phyloP scores from a whole-genome alignment of 164 flowering plant species.

The Vitis rupestris region DNA sequence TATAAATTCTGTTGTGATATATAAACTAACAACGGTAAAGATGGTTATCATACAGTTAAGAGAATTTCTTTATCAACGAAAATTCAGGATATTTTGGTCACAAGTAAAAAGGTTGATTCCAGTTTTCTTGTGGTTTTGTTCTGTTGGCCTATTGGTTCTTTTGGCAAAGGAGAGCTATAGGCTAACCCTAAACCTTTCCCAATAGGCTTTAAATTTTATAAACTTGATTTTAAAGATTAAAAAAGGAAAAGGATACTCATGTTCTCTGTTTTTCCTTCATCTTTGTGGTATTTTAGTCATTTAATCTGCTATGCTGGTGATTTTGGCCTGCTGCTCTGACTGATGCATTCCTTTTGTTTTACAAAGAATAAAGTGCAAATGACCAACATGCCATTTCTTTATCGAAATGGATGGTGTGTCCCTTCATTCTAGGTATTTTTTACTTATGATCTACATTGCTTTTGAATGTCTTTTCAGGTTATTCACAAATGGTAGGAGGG shows the following conservation, averaged over 20 bases:
- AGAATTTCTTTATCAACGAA: conserved; percentile 5
- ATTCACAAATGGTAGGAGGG: conserved; percentile 9
- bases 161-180: conserved; percentile 18
- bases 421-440: conserved; percentile 3
- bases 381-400: not conserved
- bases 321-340: not conserved
- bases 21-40: not conserved
- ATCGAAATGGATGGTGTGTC: not conserved
- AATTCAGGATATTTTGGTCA: conserved; percentile 28
- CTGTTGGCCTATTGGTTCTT: conserved; percentile 17
- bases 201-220: conserved; percentile 18
- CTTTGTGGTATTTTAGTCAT: not conserved
- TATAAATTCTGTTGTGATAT: not conserved
- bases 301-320: not conserved
- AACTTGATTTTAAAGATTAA: not conserved
- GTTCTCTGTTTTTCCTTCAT: not conserved
- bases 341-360: not conserved
- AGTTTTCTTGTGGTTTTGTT: conserved; percentile 12
- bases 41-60: not conserved
- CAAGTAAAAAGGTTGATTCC: conserved; percentile 25
- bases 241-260: not conserved
- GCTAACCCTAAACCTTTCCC: conserved; percentile 7
- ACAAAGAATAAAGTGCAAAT: not conserved
- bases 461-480: conserved; percentile 5
- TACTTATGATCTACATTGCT: conserved; percentile 5